These are phyloP conservation scores for Rhododendron williamsianum DNA, from an alignment of 148 eudicot species.

Conservation along the genomic window DNA sequence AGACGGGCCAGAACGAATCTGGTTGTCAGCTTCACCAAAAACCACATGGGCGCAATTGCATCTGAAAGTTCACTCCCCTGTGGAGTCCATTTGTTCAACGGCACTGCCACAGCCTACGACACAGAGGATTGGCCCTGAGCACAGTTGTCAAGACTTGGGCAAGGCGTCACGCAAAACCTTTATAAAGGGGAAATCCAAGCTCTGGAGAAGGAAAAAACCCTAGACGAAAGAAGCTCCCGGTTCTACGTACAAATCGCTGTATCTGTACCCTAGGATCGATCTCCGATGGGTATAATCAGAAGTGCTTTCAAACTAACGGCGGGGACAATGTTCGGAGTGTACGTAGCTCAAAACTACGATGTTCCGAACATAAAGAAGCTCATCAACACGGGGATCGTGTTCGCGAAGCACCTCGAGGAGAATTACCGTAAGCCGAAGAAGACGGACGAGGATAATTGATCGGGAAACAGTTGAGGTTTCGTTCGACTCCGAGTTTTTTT, in stretches of 20 bases:
- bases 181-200: not conserved
- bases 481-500: not conserved
- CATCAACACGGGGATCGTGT: slow-evolving; percentile 25
- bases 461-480: not conserved
- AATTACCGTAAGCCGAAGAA: slow-evolving; percentile 50
- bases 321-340: slow-evolving; percentile 43
- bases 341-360: slow-evolving; percentile 52
- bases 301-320: slow-evolving; percentile 32
- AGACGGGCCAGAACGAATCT: not conserved
- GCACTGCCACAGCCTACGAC: not conserved
- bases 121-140: not conserved
- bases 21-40: not conserved
- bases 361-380: slow-evolving; percentile 46
- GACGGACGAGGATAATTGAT: slow-evolving; percentile 26
- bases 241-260: not conserved
- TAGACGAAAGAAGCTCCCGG: not conserved
- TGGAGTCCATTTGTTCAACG: not conserved
- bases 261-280: not conserved
- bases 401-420: slow-evolving; percentile 41
- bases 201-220: not conserved
- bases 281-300: slow-evolving; percentile 37
- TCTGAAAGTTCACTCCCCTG: not conserved
- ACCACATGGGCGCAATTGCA: not conserved
- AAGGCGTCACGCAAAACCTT: not conserved
- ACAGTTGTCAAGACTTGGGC: not conserved